Percentiles rank a stretch among this genome's conserved stretches.
phyloP scores from a whole-genome alignment of 192 early-diverging fungal genomes.

The Chytriomyces sp. region DNA sequence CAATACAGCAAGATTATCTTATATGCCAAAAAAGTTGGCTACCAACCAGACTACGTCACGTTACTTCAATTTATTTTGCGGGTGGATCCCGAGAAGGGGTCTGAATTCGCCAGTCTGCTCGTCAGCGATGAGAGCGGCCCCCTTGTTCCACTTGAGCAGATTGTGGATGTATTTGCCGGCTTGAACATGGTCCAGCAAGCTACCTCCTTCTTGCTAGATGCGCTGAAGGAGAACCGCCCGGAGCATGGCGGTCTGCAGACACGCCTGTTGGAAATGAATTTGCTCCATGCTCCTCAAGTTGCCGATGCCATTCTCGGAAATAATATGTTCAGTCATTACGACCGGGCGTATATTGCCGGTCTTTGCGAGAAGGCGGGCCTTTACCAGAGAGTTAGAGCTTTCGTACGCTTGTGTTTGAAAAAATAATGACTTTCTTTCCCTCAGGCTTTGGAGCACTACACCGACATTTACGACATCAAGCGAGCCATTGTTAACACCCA shows the following conservation, averaged over 20 bases:
- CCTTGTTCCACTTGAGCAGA: constrained; percentile 82
- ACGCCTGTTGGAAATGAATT: constrained; percentile 94
- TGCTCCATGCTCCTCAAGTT: constrained; percentile 95
- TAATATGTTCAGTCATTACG: constrained; percentile 95
- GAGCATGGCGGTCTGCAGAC: constrained; percentile 94
- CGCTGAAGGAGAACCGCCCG: constrained; percentile 89
- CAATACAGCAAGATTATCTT: constrained; percentile 96
- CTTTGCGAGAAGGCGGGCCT: constrained; percentile 98
- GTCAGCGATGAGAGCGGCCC: constrained; percentile 81
- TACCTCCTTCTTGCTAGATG: constrained; percentile 95
- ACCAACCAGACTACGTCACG: constrained; percentile 87
- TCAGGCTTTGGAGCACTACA: constrained; percentile 92
- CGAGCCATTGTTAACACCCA: constrained; percentile 90
- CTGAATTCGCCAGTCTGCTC: constrained; percentile 88
- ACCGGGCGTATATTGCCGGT: constrained; percentile 83
- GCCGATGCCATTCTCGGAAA: constrained; percentile 98
- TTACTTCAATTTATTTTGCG: constrained; percentile 91
- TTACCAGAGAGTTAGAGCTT: constrained; percentile 75
- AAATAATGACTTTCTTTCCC: background rate
- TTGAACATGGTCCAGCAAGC: constrained; percentile 95
- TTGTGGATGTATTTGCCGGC: constrained; percentile 90
- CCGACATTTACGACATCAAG: constrained; percentile 95
- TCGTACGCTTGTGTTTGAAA: background rate
- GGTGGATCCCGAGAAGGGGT: constrained; percentile 88
- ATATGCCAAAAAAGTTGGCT: constrained; percentile 94